Evolutionary conservation across 139 green algal species (phyloP).

Genomic region (Limnomonas spitsbergensis): DNA sequence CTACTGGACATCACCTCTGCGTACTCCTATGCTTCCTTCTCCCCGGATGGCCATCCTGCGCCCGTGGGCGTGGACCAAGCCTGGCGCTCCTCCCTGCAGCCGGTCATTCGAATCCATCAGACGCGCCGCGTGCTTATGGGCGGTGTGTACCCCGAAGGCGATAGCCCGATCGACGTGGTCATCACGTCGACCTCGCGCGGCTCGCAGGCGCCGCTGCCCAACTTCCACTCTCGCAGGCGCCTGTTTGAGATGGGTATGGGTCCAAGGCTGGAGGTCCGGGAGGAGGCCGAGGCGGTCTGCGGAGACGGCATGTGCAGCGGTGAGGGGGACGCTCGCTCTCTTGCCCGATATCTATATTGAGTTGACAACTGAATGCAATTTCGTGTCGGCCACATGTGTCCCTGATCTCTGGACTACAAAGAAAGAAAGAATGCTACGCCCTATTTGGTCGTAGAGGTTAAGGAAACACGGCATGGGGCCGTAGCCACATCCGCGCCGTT

Average conservation of each 20-base stretch:
- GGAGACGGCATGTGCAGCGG: background rate
- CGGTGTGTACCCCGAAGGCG: background rate
- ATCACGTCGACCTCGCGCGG: no score
- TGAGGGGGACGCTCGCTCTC: no score
- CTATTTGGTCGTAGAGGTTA: no score
- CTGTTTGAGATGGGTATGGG: background rate
- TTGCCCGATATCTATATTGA: no score
- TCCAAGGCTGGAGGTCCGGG: background rate
- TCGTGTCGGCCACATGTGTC: no score
- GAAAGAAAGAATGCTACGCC: no score
- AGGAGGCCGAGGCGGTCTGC: background rate
- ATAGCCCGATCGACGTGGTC: background rate
- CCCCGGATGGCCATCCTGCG: background rate
- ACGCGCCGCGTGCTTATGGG: background rate
- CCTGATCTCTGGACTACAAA: no score
- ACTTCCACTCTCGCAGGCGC: no score
- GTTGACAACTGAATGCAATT: background rate
- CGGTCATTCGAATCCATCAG: background rate
- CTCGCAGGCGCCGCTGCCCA: no score
- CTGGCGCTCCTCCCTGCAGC: background rate
- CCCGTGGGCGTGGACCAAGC: background rate
- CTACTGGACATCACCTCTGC: background rate
- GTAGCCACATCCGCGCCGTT: no score
- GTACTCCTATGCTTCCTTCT: background rate
- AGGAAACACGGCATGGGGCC: no score